Evolutionary conservation across 306 rosid species (phyloP).

Genomic region (Fragaria nilgerrensis): DNA sequence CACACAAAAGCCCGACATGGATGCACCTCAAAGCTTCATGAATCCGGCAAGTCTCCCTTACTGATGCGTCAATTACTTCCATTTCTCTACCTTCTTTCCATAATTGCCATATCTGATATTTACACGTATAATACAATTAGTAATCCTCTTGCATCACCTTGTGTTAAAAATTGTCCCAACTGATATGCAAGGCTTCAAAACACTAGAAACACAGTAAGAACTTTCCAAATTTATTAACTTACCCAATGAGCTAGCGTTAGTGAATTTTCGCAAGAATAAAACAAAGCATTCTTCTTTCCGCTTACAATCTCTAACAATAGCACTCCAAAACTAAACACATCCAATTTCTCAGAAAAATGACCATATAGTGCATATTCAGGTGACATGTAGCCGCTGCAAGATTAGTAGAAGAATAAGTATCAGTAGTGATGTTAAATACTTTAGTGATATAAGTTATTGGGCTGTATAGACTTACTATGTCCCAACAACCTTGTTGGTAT

Average conservation of each 20-base stretch:
- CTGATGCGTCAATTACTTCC: conserved; percentile 18
- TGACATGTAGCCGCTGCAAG: conserved; percentile 24
- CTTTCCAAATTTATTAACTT: background rate
- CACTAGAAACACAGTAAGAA: background rate
- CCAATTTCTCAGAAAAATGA: conserved; percentile 16
- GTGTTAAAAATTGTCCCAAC: background rate
- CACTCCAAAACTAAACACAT: conserved; percentile 25
- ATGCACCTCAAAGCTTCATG: conserved; percentile 15
- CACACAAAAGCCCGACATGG: conserved; percentile 19
- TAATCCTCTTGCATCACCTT: background rate
- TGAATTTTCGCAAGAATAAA: background rate
- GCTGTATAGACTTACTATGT: conserved; percentile 16
- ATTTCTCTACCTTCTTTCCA: conserved; percentile 26
- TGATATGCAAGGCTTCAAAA: background rate
- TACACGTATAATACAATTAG: background rate
- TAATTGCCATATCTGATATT: conserved; percentile 20
- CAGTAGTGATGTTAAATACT: background rate
- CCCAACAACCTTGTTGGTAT: conserved; percentile 14
- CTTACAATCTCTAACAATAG: conserved; percentile 19
- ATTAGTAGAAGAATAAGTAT: background rate
- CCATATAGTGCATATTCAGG: conserved; percentile 24
- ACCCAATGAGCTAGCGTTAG: conserved; percentile 11
- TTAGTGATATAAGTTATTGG: background rate
- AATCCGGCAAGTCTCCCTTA: conserved; percentile 8
- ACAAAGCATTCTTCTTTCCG: conserved; percentile 15